These are phyloP conservation scores for Cladosporium oxysporum DNA, from an alignment of 2,329 filamentous ascomycete genomes.

Conservation along the genomic window DNA sequence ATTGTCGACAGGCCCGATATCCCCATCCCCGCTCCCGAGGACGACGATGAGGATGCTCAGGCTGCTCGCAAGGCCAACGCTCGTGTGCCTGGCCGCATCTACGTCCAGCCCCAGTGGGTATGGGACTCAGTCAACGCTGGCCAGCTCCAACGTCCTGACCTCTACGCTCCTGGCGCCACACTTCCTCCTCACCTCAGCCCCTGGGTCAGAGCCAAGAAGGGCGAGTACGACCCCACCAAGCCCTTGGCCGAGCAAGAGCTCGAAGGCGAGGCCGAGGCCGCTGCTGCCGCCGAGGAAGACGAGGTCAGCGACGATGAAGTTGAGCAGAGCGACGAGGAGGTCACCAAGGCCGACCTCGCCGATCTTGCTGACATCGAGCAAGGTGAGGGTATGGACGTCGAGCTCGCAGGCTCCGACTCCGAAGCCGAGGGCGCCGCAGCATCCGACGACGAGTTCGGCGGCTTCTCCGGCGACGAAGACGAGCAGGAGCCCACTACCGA, in stretches of 20 bases:
- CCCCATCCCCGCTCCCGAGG: conserved; percentile 45
- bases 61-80: conserved; percentile 52
- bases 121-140: conserved; percentile 97
- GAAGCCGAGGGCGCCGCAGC: conserved; percentile 51
- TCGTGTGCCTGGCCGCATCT: conserved; percentile 86
- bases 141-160: conserved; percentile 79
- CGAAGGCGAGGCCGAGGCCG: conserved; percentile 74
- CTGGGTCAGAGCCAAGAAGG: conserved; percentile 84
- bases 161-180: conserved; percentile 86
- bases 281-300: conserved; percentile 35
- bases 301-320: conserved; percentile 46
- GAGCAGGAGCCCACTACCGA: conserved; percentile 44
- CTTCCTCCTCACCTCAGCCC: conserved; percentile 94
- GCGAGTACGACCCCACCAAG: conserved; percentile 87
- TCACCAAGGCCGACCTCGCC: conserved; percentile 41
- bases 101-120: conserved; percentile 96
- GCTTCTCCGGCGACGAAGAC: conserved; percentile 51
- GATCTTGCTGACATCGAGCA: conserved; percentile 30
- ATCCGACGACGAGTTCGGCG: conserved; percentile 48
- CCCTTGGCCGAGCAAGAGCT: conserved; percentile 84
- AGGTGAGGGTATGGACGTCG: conserved; percentile 51
- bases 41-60: conserved; percentile 57
- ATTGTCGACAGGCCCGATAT: conserved; percentile 87
- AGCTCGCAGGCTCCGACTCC: conserved; percentile 45
- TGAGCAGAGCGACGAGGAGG: conserved; percentile 24